A percentile compares a stretch with the other conserved stretches of the same genome.
These are phyloP conservation scores for Lachnellula willkommii DNA, from an alignment of 2,329 filamentous ascomycete genomes.

Conservation along the genomic window DNA sequence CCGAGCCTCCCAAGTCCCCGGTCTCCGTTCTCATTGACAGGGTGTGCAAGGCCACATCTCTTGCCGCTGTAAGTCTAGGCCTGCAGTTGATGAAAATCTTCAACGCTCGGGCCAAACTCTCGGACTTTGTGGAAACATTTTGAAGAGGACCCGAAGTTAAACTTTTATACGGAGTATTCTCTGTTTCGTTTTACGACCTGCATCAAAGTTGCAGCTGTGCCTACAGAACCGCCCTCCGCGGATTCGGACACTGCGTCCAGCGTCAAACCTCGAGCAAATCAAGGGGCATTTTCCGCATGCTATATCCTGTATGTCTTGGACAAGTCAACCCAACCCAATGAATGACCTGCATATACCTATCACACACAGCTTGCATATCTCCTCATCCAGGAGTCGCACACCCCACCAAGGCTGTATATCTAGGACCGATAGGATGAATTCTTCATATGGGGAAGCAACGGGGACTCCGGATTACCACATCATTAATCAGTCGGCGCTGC, in stretches of 20 bases:
- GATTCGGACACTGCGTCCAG: too few species aligned
- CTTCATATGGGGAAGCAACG: neutral
- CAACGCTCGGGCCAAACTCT: conserved; percentile 8
- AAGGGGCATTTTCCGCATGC: too few species aligned
- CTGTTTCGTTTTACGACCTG: neutral
- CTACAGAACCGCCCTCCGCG: too few species aligned
- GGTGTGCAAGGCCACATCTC: conserved; percentile 11
- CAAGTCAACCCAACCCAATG: too few species aligned
- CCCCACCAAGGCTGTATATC: neutral
- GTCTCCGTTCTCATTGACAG: conserved; percentile 2
- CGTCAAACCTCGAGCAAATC: too few species aligned
- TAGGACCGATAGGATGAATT: conserved; percentile 13
- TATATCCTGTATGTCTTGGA: too few species aligned
- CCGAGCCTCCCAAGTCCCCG: neutral
- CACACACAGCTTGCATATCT: too few species aligned
- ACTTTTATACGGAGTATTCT: neutral
- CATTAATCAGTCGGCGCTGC: too few species aligned
- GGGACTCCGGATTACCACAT: too few species aligned
- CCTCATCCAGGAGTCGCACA: too few species aligned
- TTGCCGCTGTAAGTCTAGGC: conserved; percentile 5
- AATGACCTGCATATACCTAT: too few species aligned
- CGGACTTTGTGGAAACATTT: conserved; percentile 18
- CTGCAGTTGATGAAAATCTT: neutral
- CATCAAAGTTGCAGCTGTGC: neutral
- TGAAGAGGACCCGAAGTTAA: neutral